Conservation (phyloP, 2,329 filamentous ascomycete species). For the Pyrenophora seminiperda region DNA sequence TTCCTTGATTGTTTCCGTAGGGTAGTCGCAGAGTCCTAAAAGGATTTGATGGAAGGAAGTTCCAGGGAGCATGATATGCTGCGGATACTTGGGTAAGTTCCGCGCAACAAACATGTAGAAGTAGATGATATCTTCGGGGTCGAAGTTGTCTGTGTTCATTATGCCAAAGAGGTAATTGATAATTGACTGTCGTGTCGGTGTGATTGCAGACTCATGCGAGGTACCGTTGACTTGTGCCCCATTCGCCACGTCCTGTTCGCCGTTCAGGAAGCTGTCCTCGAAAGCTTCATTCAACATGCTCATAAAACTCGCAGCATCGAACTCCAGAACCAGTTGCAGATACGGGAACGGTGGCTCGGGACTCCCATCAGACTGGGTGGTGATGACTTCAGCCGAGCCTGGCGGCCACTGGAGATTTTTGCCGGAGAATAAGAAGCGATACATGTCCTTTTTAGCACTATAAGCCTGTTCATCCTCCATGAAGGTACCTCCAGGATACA, state of each 20-base stretch:
- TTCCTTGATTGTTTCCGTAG: constrained; percentile 78
- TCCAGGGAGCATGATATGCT: constrained; percentile 89
- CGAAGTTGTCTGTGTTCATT: constrained; percentile 79
- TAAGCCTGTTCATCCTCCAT: constrained; percentile 75
- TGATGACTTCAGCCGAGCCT: constrained; percentile 63
- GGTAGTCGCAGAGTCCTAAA: constrained; percentile 81
- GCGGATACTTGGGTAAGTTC: constrained; percentile 94
- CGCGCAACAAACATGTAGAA: constrained; percentile 98
- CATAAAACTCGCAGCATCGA: constrained; percentile 89
- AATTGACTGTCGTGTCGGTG: constrained; percentile 86
- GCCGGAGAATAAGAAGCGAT: constrained; percentile 91
- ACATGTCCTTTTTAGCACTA: constrained; percentile 84
- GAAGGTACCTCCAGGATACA: constrained; percentile 84
- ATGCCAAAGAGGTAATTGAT: constrained; percentile 89
- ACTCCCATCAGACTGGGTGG: constrained; percentile 60
- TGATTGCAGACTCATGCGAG: constrained; percentile 37
- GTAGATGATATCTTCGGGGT: constrained; percentile 83
- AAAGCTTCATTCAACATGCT: constrained; percentile 97
- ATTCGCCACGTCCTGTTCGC: constrained; percentile 68
- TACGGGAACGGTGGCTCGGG: constrained; percentile 82
- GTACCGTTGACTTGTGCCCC: constrained; percentile 60
- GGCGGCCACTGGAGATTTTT: constrained; percentile 77
- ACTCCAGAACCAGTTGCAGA: constrained; percentile 80
- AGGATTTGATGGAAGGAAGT: constrained; percentile 82
- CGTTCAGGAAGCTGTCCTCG: constrained; percentile 91